Evolutionary conservation across 2,329 filamentous ascomycete genomes (phyloP).

Genomic region (Monosporascus sp.): DNA sequence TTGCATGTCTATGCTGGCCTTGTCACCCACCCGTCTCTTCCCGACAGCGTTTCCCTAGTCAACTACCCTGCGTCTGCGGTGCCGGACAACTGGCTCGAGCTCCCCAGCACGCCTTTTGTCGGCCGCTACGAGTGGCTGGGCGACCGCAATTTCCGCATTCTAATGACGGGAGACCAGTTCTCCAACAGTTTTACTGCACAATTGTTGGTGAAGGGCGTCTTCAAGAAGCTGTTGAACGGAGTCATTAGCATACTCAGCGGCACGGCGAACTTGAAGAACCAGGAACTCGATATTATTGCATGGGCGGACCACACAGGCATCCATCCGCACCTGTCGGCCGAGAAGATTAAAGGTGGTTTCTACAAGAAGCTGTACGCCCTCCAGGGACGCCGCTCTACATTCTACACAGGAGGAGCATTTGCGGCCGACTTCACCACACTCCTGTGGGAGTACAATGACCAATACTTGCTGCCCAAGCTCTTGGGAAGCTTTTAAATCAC

Average conservation of each 20-base stretch:
- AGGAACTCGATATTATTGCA: conserved; percentile 12
- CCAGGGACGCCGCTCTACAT: conserved; percentile 34
- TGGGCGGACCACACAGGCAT: conserved; percentile 27
- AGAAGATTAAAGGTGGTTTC: conserved; percentile 29
- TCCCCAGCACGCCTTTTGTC: conserved; percentile 22
- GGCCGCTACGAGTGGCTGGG: conserved; percentile 23
- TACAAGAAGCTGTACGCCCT: conserved; percentile 30
- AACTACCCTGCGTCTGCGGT: conserved; percentile 23
- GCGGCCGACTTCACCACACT: conserved; percentile 26
- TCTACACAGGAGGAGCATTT: conserved; percentile 33
- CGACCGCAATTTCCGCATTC: conserved; percentile 18
- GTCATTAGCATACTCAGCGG: conserved; percentile 34
- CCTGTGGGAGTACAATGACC: conserved; percentile 29
- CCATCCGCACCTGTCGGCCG: conserved; percentile 24
- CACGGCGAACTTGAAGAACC: conserved; percentile 12
- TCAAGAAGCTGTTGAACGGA: conserved; percentile 27
- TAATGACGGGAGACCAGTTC: conserved; percentile 19
- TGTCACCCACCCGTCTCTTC: conserved; percentile 25
- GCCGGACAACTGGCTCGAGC: conserved; percentile 20
- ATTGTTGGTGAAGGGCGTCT: conserved; percentile 14
- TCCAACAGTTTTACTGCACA: conserved; percentile 17
- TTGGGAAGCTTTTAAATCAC: conserved; percentile 4
- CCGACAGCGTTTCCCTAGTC: conserved; percentile 18
- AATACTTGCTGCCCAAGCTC: conserved; percentile 22
- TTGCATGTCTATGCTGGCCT: conserved; percentile 28